Evolutionary conservation across 164 flowering plant species (phyloP).

Genomic region (Chimonanthus praecox): DNA sequence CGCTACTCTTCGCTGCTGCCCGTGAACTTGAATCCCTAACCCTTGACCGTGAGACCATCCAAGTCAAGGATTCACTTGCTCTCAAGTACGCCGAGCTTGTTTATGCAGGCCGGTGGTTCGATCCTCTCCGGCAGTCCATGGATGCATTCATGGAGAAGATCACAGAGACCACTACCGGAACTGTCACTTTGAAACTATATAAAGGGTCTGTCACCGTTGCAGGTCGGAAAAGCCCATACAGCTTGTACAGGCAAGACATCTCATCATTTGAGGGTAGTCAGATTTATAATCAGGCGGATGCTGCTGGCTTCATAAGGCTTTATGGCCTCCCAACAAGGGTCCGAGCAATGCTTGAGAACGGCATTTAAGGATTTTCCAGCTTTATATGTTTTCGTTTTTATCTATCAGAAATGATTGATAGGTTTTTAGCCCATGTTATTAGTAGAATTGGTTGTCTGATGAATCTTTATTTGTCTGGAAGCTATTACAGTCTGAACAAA

Average conservation of each 20-base stretch:
- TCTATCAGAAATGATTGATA: no score
- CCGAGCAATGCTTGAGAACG: conserved; percentile 81
- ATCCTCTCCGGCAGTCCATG: conserved; percentile 78
- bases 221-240: conserved; percentile 55
- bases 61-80: conserved; percentile 67
- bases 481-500: no score
- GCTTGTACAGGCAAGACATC: conserved; percentile 83
- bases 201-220: conserved; percentile 76
- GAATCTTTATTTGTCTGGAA: no score
- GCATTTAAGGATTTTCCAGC: conserved; percentile 21
- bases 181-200: conserved; percentile 72
- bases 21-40: conserved; percentile 86
- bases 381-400: background rate
- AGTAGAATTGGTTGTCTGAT: no score
- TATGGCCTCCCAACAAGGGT: conserved; percentile 87
- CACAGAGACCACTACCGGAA: conserved; percentile 71
- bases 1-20: conserved; percentile 70
- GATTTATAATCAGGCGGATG: conserved; percentile 89
- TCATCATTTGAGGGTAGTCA: conserved; percentile 80
- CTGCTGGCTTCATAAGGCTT: conserved; percentile 83
- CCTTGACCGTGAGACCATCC: conserved; percentile 85
- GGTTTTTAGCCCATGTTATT: no score
- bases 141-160: conserved; percentile 90
- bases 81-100: conserved; percentile 92
- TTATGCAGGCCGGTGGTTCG: conserved; percentile 96